Conservation (phyloP, 495 filamentous ascomycete genomes). For the Penicillium bovifimosum region DNA sequence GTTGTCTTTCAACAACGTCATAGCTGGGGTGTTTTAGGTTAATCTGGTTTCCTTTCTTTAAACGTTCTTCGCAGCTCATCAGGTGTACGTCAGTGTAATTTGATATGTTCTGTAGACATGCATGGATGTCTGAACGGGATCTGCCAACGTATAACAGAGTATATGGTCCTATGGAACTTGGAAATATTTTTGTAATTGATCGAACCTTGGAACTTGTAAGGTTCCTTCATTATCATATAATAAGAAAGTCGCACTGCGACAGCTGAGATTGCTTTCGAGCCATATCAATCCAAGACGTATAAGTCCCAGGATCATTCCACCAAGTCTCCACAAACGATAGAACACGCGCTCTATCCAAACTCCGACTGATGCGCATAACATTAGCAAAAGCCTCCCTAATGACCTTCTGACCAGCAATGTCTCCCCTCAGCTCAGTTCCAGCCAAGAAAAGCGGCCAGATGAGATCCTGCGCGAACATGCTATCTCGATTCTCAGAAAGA, state of each 20-base stretch:
- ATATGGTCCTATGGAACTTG: too few species aligned
- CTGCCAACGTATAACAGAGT: too few species aligned
- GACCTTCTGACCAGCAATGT: constrained; percentile 2
- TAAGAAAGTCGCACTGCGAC: constrained; percentile 1
- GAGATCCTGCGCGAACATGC: constrained; percentile 21
- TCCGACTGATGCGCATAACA: constrained; percentile 18
- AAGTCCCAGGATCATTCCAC: constrained; percentile 3
- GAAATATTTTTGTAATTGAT: not conserved
- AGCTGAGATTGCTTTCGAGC: not conserved
- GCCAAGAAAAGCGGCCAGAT: constrained; percentile 27
- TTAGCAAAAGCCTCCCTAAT: constrained; percentile 4
- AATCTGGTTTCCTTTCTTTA: not conserved
- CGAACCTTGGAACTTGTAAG: too few species aligned
- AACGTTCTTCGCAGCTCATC: too few species aligned
- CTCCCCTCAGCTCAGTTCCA: constrained; percentile 19
- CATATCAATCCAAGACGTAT: constrained; percentile 14
- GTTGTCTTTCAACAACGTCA: constrained; percentile 10
- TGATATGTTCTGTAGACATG: too few species aligned
- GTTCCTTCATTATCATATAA: constrained; percentile 4
- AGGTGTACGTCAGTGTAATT: too few species aligned
- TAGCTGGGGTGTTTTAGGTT: constrained; percentile 6
- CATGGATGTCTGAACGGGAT: too few species aligned
- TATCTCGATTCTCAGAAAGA: constrained; percentile 13
- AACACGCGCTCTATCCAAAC: constrained; percentile 12
- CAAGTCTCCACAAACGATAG: constrained; percentile 13